Evolutionary conservation across 2,329 filamentous ascomycete species (phyloP), one percentile per base, ranked within the genome.

Genomic region (Parastagonospora avenae): DNA sequence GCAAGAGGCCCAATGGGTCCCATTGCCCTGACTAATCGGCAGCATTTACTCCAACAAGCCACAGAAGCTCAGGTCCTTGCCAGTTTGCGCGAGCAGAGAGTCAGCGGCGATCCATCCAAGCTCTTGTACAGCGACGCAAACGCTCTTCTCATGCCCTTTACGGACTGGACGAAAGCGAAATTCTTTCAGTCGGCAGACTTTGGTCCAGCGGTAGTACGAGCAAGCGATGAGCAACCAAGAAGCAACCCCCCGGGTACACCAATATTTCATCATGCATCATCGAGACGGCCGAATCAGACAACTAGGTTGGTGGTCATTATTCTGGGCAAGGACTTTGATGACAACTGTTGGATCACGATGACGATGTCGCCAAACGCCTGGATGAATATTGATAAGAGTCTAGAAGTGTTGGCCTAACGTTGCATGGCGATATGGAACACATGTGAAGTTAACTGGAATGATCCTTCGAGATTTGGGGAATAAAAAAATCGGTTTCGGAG

Each of bases 171-270:
- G 4, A 36, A 44, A 15, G 60, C 52, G 1, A 47, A 52, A 14
- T 52, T 60, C 38, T 57, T 51, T 19, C 33, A 54, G 24, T 43
- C 48, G 12, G 48, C 65, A 6, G 75, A 62, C 38, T 62, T 62
- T 32, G 45, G 51, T 33, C 36, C 52, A 15, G 59, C 57, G 16
- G 41, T 62, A 19, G 32, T 63, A 16, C 38, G 53, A 16, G 39
- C 46, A 2, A 52, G 51, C 7, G 46, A 52, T 30, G 19, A 10
- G 29, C 32, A 27, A 15, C 29, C 29, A 28, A 50, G 54, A 19
- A 46, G 19, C 15, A 58, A 57, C 44, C 49, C 50, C 19, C 48
- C 55, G 11, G 57, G 52, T 10, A 54, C 52, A 2, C 42, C 50
- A 16, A 40, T 50, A 44, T 54, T 61, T 56, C 46, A 56, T 55